Percentiles rank a stretch among this genome's conserved stretches.
Conservation (phyloP, 441 rosid species). For the Aleurites moluccanus region DNA sequence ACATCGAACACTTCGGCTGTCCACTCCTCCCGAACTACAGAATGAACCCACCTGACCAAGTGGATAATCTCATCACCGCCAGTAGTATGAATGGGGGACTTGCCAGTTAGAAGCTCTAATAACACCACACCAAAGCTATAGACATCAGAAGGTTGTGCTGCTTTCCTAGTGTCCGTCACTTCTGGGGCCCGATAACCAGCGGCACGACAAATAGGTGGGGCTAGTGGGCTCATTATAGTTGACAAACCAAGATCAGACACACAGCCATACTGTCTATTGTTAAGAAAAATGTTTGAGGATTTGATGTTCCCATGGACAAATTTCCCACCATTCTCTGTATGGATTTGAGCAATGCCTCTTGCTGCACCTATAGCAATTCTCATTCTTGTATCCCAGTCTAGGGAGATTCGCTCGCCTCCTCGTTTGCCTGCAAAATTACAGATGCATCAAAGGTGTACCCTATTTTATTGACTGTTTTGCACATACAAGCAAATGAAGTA, state of each 20-base stretch:
- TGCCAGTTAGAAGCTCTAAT: slow-evolving; percentile 86
- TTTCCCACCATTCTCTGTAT: slow-evolving; percentile 67
- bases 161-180: slow-evolving; percentile 83
- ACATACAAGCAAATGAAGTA: too few relatives aligned
- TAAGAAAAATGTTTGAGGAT: slow-evolving; percentile 86
- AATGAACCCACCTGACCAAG: slow-evolving; percentile 94
- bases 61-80: slow-evolving; percentile 83
- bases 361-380: slow-evolving; percentile 80
- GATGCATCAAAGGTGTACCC: slow-evolving; percentile 3
- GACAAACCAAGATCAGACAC: slow-evolving; percentile 80
- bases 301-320: slow-evolving; percentile 88
- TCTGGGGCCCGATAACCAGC: slow-evolving; percentile 94
- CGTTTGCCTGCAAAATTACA: slow-evolving; percentile 51
- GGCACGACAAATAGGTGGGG: slow-evolving; percentile 68
- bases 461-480: not conserved
- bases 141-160: slow-evolving; percentile 75
- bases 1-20: slow-evolving; percentile 93
- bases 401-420: slow-evolving; percentile 60
- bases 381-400: slow-evolving; percentile 84
- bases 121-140: slow-evolving; percentile 92
- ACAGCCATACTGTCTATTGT: slow-evolving; percentile 54
- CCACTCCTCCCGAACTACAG: slow-evolving; percentile 97
- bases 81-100: slow-evolving; percentile 75
- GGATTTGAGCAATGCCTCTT: slow-evolving; percentile 76
- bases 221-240: slow-evolving; percentile 61